Conservation (phyloP, 108 stramenopile species). For the Nannochloropsis gaditana region DNA sequence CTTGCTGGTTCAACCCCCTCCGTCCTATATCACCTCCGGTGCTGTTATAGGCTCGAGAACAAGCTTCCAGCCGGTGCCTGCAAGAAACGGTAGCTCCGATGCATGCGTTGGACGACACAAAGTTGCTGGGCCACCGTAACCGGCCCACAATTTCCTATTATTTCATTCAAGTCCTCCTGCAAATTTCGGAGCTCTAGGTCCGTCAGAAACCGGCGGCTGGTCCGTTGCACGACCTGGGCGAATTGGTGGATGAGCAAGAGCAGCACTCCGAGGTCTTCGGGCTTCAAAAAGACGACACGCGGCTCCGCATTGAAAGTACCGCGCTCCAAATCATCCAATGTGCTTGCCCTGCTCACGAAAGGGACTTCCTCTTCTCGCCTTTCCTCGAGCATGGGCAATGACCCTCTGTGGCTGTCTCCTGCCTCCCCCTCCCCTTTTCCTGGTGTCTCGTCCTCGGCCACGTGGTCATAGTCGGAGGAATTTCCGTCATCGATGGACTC, state of each 20-base stretch:
- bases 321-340: not conserved
- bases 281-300: constrained; percentile 7
- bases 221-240: not conserved
- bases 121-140: constrained; percentile 35
- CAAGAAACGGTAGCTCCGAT: constrained; percentile 27
- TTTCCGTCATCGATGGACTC: not conserved
- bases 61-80: constrained; percentile 20
- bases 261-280: constrained; percentile 5
- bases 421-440: not conserved
- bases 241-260: not conserved
- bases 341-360: not conserved
- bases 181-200: constrained; percentile 23
- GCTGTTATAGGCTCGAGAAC: not conserved
- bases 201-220: not conserved
- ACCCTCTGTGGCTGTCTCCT: not conserved
- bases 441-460: not conserved
- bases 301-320: constrained; percentile 28
- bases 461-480: not conserved
- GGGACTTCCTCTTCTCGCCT: not conserved
- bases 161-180: constrained; percentile 37
- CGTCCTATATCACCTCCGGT: no score
- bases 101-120: constrained; percentile 35
- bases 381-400: no score
- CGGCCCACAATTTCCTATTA: constrained; percentile 6
- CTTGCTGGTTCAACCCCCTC: no score